Evolutionary conservation across 2,329 filamentous ascomycete genomes (phyloP), one percentile per base, ranked within the genome.

Genomic region (Penicillium sclerotigenum): DNA sequence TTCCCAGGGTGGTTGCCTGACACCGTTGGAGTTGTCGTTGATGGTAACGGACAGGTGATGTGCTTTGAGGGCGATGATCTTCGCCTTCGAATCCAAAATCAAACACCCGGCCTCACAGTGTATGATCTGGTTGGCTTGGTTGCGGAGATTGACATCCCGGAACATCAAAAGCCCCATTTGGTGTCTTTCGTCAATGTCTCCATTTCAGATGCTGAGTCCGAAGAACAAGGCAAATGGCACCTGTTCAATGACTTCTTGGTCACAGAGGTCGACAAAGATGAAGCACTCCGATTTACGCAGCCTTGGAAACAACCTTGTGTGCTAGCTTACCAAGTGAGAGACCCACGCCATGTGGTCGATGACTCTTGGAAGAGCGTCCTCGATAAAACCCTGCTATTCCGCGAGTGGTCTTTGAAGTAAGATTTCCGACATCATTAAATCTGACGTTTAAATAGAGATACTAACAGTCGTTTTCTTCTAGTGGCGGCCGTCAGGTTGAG

Each of bases 191-290:
- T 96, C 63, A 95, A 99, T 71, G 89, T 91, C 83, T 79, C 73
- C 41, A 69, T 78, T 5, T 78, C 73, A 10, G 68, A 71, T 24
- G 65, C 67, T 7, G 62, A 73, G 31, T 71, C 82, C 0, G 81
- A 84, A 1, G 78, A 77, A 4, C 81, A 85, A 60, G 87, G 84
- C 66, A 87, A 88, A 65, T 99, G 95, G 95, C 91, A 97, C 74
- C 76, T 99, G 1, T 97, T 99, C 78, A 99, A 99, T 65, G 94
- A 99, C 74, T 99, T 99, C 68, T 77, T 96, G 34, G 95, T 99
- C 22, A 85, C 89, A 13, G 86, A 88, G 10, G 84, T 96, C 16
- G 84, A 87, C 31, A 83, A 84, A 28, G 87, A 91, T 59, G 93
- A 99, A 70, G 95, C 93, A 0, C 79, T 97, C 18, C 86, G 88